These are phyloP conservation scores for Monosporozyma aquatica DNA, from an alignment of 805 yeast genomes.

Conservation along the genomic window DNA sequence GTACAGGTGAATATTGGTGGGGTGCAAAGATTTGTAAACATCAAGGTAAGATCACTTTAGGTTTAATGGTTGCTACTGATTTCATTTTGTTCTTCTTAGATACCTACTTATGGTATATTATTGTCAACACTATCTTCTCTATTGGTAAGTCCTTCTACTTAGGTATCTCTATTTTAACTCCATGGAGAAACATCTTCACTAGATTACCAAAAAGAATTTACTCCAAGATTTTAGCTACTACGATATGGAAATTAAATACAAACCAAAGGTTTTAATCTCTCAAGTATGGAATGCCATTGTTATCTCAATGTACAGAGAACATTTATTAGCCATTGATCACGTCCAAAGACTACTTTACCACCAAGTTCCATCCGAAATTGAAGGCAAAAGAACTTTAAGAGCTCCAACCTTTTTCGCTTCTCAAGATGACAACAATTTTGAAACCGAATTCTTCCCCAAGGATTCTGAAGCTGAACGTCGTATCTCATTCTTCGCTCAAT, in stretches of 20 bases:
- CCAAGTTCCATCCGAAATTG: conserved; percentile 96
- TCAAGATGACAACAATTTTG: conserved; percentile 91
- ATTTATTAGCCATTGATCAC: conserved; percentile 93
- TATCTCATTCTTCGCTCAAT: conserved; percentile 98
- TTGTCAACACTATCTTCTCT: conserved; percentile 89
- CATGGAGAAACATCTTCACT: conserved; percentile 98
- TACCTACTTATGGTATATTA: conserved; percentile 98
- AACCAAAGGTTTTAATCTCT: conserved; percentile 94
- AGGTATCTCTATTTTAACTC: conserved; percentile 97
- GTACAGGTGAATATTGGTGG: conserved; percentile 93
- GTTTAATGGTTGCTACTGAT: conserved; percentile 88
- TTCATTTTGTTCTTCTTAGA: conserved; percentile 94
- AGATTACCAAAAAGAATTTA: conserved; percentile 98
- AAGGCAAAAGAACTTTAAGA: conserved; percentile 95
- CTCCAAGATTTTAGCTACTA: conserved; percentile 93
- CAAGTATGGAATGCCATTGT: conserved; percentile 99
- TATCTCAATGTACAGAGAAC: conserved; percentile 99
- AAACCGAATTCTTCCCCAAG: conserved; percentile 93
- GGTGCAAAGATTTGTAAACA: conserved; percentile 63
- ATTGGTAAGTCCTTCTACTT: conserved; percentile 96
- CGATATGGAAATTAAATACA: conserved; percentile 99
- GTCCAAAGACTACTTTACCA: conserved; percentile 95
- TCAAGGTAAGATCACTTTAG: conserved; percentile 83
- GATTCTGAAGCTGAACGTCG: conserved; percentile 99
- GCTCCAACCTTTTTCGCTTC: conserved; percentile 98